These are phyloP conservation scores for Populus hybrid DNA, from an alignment of 441 rosid species.

Conservation along the genomic window DNA sequence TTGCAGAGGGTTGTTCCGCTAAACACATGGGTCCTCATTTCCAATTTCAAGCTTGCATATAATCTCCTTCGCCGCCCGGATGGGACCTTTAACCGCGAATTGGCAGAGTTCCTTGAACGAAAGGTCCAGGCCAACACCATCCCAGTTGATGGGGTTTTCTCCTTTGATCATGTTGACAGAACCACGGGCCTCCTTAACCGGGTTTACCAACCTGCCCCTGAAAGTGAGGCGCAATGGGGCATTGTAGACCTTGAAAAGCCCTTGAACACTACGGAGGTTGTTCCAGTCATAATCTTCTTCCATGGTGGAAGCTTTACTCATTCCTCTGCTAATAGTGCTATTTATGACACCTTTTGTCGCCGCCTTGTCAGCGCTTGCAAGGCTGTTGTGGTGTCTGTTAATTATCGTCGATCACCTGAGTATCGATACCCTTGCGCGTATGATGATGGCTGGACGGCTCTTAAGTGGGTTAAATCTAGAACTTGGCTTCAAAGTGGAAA, in stretches of 20 bases:
- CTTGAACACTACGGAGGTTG: slow-evolving; percentile 57
- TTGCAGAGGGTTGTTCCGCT: slow-evolving; percentile 91
- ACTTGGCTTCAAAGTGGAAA: slow-evolving; percentile 81
- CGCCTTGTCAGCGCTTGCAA: slow-evolving; percentile 61
- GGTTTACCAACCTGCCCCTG: slow-evolving; percentile 47
- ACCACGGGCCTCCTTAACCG: slow-evolving; percentile 74
- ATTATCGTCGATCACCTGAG: slow-evolving; percentile 91
- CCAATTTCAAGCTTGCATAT: slow-evolving; percentile 94
- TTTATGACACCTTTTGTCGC: slow-evolving; percentile 95
- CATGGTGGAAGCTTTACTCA: slow-evolving; percentile 98
- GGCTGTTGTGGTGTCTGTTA: slow-evolving; percentile 84
- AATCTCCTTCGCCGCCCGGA: slow-evolving; percentile 41
- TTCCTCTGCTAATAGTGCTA: slow-evolving; percentile 88
- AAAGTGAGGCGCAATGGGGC: slow-evolving; percentile 48
- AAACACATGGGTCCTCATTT: slow-evolving; percentile 97
- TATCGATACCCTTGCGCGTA: slow-evolving; percentile 82
- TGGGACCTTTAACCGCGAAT: slow-evolving; percentile 68
- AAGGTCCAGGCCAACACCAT: slow-evolving; percentile 75
- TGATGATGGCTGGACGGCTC: slow-evolving; percentile 96
- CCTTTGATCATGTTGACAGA: slow-evolving; percentile 81
- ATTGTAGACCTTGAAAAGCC: slow-evolving; percentile 54
- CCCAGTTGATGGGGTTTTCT: slow-evolving; percentile 87
- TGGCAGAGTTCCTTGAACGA: slow-evolving; percentile 92
- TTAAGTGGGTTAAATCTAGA: slow-evolving; percentile 86
- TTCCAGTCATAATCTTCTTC: slow-evolving; percentile 86